phyloP scores from a whole-genome alignment of 257 asterid species.

The Solanum chaucha region DNA sequence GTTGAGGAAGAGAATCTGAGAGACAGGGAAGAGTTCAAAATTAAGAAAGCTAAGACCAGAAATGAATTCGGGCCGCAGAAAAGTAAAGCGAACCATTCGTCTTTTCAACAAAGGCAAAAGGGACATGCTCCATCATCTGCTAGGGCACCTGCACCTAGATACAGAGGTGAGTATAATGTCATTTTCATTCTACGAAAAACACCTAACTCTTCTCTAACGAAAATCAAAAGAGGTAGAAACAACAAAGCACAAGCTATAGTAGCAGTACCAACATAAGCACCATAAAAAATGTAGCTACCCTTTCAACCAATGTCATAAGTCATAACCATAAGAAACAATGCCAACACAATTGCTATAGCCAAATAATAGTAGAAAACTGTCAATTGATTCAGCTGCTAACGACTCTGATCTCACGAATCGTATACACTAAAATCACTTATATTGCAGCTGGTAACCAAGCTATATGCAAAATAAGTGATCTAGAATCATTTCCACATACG shows the following conservation, averaged over 20 bases:
- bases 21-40: too few species aligned
- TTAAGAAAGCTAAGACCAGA: too few species aligned
- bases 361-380: conserved; percentile 48
- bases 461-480: conserved; percentile 53
- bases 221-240: conserved; percentile 47
- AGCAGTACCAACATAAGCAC: conserved; percentile 59
- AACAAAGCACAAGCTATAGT: conserved; percentile 44
- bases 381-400: conserved; percentile 31
- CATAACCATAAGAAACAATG: conserved; percentile 48
- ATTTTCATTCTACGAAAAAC: conserved; percentile 17
- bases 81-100: too few species aligned
- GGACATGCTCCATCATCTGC: too few species aligned
- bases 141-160: too few species aligned
- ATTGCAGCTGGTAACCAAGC: conserved; percentile 88
- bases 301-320: conserved; percentile 42
- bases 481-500: conserved; percentile 65
- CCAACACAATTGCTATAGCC: conserved; percentile 38
- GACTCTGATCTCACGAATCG: conserved; percentile 48
- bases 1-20: too few species aligned
- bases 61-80: too few species aligned
- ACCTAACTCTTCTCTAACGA: conserved; percentile 37
- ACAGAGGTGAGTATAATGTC: not conserved
- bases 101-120: too few species aligned
- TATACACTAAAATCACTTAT: conserved; percentile 71
- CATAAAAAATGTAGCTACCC: conserved; percentile 18